Percentiles rank a stretch among this genome's conserved stretches.
phyloP scores from a whole-genome alignment of 345 rosid species.

The Nasturtium officinale region DNA sequence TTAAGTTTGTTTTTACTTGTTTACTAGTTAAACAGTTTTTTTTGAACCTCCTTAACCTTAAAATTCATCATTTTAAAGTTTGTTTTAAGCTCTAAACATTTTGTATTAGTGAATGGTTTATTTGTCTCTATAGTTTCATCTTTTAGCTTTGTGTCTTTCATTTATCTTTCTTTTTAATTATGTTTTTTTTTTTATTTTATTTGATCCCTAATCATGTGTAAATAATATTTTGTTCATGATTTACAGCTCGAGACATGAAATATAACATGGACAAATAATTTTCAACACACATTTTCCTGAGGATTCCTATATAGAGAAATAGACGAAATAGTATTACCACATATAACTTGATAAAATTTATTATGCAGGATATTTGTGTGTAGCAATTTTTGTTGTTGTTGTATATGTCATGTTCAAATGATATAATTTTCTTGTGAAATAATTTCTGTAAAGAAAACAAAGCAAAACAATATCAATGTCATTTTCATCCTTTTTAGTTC shows the following conservation, averaged over 20 bases:
- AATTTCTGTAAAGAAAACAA: not conserved
- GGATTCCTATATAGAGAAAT: not conserved
- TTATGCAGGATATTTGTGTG: slow-evolving; percentile 7
- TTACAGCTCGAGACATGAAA: not conserved
- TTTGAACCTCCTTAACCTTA: too few relatives aligned
- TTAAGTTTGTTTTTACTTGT: too few relatives aligned
- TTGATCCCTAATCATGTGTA: too few relatives aligned
- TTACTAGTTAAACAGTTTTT: too few relatives aligned
- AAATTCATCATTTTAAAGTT: too few relatives aligned
- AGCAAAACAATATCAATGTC: slow-evolving; percentile 38
- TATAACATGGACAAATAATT: not conserved
- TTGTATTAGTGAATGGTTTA: too few relatives aligned
- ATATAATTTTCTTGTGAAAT: not conserved
- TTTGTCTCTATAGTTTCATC: too few relatives aligned
- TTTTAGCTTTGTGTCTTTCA: not conserved
- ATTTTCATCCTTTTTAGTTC: slow-evolving; percentile 40
- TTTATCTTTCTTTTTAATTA: too few relatives aligned
- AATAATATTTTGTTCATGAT: not conserved
- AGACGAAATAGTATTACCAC: not conserved
- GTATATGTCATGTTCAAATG: slow-evolving; percentile 12
- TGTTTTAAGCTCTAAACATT: too few relatives aligned
- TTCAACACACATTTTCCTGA: slow-evolving; percentile 1
- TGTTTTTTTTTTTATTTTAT: too few relatives aligned
- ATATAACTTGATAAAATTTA: not conserved
- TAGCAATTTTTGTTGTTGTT: too few relatives aligned